Conservation (phyloP, 108 stramenopile species). For the Aurantiochytrium sp. region DNA sequence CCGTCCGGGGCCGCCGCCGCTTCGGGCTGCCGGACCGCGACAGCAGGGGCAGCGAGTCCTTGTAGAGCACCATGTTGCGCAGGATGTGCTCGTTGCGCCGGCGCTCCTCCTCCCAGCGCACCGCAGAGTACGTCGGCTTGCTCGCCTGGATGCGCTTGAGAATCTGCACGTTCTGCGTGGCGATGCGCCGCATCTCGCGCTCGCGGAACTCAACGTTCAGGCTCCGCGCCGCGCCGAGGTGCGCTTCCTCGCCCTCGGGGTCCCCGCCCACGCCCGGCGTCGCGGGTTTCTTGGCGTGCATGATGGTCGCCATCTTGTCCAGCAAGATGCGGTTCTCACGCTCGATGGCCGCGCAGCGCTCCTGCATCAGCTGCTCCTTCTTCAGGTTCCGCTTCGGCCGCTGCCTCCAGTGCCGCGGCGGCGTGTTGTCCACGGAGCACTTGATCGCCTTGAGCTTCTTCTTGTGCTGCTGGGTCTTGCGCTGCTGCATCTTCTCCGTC, state of each 20-base stretch:
- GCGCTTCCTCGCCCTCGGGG: not conserved
- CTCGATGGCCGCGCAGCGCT: slow-evolving; percentile 16
- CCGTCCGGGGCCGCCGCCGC: not conserved
- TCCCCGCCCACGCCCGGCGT: not conserved
- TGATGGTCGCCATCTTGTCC: slow-evolving; percentile 30
- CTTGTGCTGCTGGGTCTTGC: not conserved
- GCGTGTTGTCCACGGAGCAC: slow-evolving; percentile 25
- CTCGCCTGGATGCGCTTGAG: not conserved
- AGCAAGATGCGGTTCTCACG: slow-evolving; percentile 17
- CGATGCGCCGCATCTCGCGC: slow-evolving; percentile 14
- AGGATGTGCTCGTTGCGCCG: not conserved
- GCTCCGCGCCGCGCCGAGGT: not conserved
- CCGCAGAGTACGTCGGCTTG: slow-evolving; percentile 21
- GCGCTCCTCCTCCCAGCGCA: not conserved
- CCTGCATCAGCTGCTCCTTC: slow-evolving; percentile 13
- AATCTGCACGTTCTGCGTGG: slow-evolving; percentile 7
- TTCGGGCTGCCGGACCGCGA: not conserved
- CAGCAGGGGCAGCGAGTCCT: not conserved
- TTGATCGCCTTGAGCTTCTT: not conserved
- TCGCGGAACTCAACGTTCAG: not conserved
- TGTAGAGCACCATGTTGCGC: not conserved
- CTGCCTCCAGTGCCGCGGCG: not conserved
- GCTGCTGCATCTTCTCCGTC: slow-evolving; percentile 4
- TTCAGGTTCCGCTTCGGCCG: not conserved
- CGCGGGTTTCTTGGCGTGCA: not conserved